Evolutionary conservation across 106 monocot species (phyloP), one percentile per base, ranked within the genome.

Genomic region (Phalaenopsis aphrodite): DNA sequence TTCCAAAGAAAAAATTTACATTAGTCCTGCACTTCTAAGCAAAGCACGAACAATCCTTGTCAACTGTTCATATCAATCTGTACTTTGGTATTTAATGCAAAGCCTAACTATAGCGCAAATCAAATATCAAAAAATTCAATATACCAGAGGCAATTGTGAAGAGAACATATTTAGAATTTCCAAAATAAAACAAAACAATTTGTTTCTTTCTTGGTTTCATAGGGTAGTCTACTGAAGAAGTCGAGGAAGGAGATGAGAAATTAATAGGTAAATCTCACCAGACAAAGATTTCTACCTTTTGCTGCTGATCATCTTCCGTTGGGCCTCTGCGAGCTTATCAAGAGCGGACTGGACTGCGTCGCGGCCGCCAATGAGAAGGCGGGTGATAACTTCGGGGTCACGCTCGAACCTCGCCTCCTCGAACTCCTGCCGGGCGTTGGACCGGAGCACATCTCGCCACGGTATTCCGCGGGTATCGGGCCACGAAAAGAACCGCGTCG

Each of bases 371-470:
- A 99, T 99, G 65, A 99, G 82, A 21, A 99, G 88, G 30, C 87
- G 80, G 18, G 95, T 87, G 46, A 95, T 82, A 78, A 99, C 58
- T 87, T 95, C 99, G 6, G 99, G 99, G 41, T 99, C 93, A 49
- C 84, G 82, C 91, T 95, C 99, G 79, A 83, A 84, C 75, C 93
- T 86, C 9, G 99, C 99, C 78, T 93, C 91, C 87, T 99, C 99
- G 81, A 95, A 99, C 85, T 99, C 99, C 75, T 83, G 78, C 76
- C 95, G 84, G 37, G 99, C 99, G 84, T 99, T 99, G 41, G 80
- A 89, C 24, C 93, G 78, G 57, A 99, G 99, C 80, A 93, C 91
- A 16, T 99, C 99, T 10, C 99, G 73, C 95, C 99, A 99, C 48
- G 81, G 81, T 7, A 93, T 89, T 5, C 99, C 99, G 30, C 88